These are phyloP conservation scores for Chamaecyparis obtusa DNA, from an alignment of 75 land plant species.

Conservation along the genomic window DNA sequence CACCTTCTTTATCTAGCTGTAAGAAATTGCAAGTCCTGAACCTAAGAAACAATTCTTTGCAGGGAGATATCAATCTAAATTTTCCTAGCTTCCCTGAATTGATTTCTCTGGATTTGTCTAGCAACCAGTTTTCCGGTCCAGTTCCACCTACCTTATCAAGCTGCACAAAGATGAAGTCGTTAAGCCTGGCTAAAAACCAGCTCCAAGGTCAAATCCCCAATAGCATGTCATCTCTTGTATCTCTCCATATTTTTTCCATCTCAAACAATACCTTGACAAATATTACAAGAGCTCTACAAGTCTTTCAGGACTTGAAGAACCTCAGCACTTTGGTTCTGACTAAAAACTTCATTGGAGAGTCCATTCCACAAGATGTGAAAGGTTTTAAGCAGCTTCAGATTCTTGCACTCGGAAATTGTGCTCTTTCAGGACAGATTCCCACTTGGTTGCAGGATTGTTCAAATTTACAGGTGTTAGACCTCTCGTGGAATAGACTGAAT, in stretches of 20 bases:
- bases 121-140: constrained; percentile 42
- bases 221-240: constrained; percentile 24
- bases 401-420: constrained; percentile 32
- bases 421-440: constrained; percentile 43
- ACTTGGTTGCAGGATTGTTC: constrained; percentile 30
- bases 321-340: constrained; percentile 32
- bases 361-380: constrained; percentile 21
- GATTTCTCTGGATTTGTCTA: constrained; percentile 42
- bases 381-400: constrained; percentile 37
- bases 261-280: constrained; percentile 34
- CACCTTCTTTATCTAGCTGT: constrained; percentile 42
- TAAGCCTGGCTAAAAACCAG: constrained; percentile 36
- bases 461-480: constrained; percentile 33
- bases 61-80: constrained; percentile 34
- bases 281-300: constrained; percentile 26
- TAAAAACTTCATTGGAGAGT: constrained; percentile 31
- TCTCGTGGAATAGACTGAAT: constrained; percentile 65
- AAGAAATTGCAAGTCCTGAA: constrained; percentile 30
- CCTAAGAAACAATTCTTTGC: constrained; percentile 37
- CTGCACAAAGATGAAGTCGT: constrained; percentile 40
- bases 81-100: constrained; percentile 32
- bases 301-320: constrained; percentile 40
- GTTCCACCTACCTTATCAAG: constrained; percentile 37
- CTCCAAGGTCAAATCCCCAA: constrained; percentile 36
- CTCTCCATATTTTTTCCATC: constrained; percentile 37